A percentile compares a stretch with the other conserved stretches of the same genome.
Conservation (phyloP, 1,284 basidiomycete species). For the Cryptococcus jaspeensis region DNA sequence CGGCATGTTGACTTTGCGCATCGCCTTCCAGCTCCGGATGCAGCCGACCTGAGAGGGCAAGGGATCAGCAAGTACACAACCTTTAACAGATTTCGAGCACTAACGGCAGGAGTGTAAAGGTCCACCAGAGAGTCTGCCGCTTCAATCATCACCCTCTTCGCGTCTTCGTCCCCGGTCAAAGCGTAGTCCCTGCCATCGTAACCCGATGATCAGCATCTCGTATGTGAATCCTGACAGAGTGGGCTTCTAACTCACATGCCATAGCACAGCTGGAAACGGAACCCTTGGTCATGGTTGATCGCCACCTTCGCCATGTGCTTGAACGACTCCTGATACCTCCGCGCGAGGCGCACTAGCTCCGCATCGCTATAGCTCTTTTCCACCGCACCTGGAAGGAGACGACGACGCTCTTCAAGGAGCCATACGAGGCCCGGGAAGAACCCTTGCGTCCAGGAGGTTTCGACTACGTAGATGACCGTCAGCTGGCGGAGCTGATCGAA, state of each 20-base stretch:
- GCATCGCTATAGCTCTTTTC: constrained; percentile 21
- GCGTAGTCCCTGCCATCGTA: constrained; percentile 27
- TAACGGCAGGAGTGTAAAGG: constrained; percentile 30
- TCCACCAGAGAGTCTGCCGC: constrained; percentile 40
- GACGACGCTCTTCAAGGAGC: constrained; percentile 33
- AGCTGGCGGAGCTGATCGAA: not conserved
- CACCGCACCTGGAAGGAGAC: constrained; percentile 22
- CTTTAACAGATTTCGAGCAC: constrained; percentile 1
- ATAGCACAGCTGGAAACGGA: constrained; percentile 40
- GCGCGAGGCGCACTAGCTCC: constrained; percentile 28
- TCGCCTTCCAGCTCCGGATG: constrained; percentile 39
- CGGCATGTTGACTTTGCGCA: constrained; percentile 18
- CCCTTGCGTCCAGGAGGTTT: constrained; percentile 38
- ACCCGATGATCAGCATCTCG: too few relatives aligned
- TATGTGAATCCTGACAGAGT: not conserved
- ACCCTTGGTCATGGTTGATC: constrained; percentile 44
- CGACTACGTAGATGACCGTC: constrained; percentile 11
- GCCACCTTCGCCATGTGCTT: constrained; percentile 23
- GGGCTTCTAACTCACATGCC: constrained; percentile 27
- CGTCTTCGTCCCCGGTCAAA: constrained; percentile 28
- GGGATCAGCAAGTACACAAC: not conserved
- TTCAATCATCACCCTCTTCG: constrained; percentile 32
- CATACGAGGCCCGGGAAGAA: constrained; percentile 44
- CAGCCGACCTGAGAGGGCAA: constrained; percentile 27
- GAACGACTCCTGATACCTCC: constrained; percentile 36